A percentile compares a stretch with the other conserved stretches of the same genome.
phyloP scores from a whole-genome alignment of 371 early-diverging fungal genomes.

The Zopfochytrium polystomum region DNA sequence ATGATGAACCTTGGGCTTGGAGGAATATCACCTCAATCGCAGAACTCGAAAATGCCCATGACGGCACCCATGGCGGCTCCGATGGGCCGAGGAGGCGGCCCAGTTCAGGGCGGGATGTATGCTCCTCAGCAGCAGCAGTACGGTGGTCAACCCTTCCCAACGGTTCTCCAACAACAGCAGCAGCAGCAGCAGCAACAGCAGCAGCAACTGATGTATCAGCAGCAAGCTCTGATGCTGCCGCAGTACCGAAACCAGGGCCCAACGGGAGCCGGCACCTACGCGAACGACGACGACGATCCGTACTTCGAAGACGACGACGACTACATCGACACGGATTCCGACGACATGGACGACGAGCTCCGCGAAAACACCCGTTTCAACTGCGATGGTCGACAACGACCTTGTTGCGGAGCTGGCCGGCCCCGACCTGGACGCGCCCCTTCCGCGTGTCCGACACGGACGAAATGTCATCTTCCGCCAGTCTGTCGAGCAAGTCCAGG shows the following conservation, averaged over 20 bases:
- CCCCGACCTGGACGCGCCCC: slow-evolving; percentile 25
- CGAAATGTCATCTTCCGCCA: slow-evolving; percentile 16
- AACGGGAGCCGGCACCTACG: not conserved
- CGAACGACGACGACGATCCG: slow-evolving; percentile 14
- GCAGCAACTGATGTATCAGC: slow-evolving; percentile 2
- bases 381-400: slow-evolving; percentile 32
- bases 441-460: slow-evolving; percentile 21
- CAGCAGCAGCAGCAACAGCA: slow-evolving; percentile 4
- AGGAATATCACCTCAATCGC: no score
- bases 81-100: not conserved
- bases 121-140: not conserved
- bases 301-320: slow-evolving; percentile 26
- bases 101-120: no score
- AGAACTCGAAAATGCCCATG: no score
- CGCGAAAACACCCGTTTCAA: slow-evolving; percentile 41
- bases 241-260: not conserved
- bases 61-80: not conserved
- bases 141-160: not conserved
- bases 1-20: no score
- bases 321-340: slow-evolving; percentile 19
- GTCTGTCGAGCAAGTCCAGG: slow-evolving; percentile 10
- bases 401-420: slow-evolving; percentile 23
- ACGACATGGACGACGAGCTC: slow-evolving; percentile 36
- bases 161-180: not conserved
- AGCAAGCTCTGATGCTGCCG: slow-evolving; percentile 4